These are phyloP conservation scores for Yueomyces sp. DNA, from an alignment of 805 yeast genomes.

Conservation along the genomic window DNA sequence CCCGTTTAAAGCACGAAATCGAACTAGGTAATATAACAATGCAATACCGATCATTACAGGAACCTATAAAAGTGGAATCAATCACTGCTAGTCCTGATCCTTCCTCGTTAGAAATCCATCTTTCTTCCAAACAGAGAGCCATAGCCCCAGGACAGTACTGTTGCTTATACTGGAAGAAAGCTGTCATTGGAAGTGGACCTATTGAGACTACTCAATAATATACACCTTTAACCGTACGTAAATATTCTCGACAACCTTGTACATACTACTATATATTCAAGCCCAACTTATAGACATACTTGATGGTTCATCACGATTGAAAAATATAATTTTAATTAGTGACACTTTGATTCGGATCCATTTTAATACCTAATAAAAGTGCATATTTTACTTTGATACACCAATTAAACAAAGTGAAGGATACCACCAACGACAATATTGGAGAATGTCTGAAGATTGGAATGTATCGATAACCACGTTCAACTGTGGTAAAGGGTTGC, in stretches of 20 bases:
- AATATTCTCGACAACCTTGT: no score
- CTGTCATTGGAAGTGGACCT: constrained; percentile 54
- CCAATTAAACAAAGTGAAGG: no score
- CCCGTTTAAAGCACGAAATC: background rate
- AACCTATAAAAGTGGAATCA: constrained; percentile 30
- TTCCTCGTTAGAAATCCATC: constrained; percentile 21
- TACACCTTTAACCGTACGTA: background rate
- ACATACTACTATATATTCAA: background rate
- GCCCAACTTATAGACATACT: background rate
- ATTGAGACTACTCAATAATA: constrained; percentile 2
- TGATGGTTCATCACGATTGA: background rate
- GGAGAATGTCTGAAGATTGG: constrained; percentile 4
- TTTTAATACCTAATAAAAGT: no score
- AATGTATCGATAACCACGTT: constrained; percentile 28
- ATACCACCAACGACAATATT: no score
- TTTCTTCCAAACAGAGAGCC: constrained; percentile 44
- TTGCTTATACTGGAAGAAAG: constrained; percentile 54
- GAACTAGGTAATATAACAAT: constrained; percentile 24
- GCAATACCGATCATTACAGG: constrained; percentile 67
- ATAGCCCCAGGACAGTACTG: constrained; percentile 84
- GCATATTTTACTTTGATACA: no score
- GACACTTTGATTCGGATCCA: no score
- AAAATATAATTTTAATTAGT: no score
- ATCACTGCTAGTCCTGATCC: constrained; percentile 7
- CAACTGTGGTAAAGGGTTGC: constrained; percentile 40